Base-by-base conservation (phyloP, 805 yeast genomes). In the Jamesozyma spencerorum region DNA sequence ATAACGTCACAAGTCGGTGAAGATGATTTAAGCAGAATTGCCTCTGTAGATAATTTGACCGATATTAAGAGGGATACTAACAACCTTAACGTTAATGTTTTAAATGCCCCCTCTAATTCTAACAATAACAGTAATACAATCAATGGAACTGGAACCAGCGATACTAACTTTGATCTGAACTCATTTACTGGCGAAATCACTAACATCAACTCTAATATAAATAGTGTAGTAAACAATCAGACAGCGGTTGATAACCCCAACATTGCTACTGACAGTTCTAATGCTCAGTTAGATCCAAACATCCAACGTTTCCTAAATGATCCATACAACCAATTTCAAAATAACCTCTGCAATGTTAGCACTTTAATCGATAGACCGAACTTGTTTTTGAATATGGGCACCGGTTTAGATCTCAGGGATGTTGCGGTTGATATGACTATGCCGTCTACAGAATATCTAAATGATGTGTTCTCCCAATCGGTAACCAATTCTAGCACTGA, bases 291-390 rank as follows among this genome's bases (percentile, higher is more conserved):
- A 11, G 40, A 42, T 38, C 20, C 22, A 18, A 41, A 37, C 18
- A 15, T 41, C 2, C 35, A 37, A 22, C 40, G 33, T 18, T 42
- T 40, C 18, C 18, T 45, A 6, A 20, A 26, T 13, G 48, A 40
- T n/a, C 39, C 37, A 7, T 44, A 37, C 14, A 13, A 24, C 5
- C 37, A 40, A 36, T n/a, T 31, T 5, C 40, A 41, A 34, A 40
- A 44, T 30, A 30, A 39, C 11, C 32, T 42, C 12, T 42, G 37
- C 32, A 54, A 51, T 34, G 58, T 58, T 2, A 58, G 63, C 44
- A 54, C 53, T 11, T 37, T 58, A 14, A 58, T 58, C 34, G 63
- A 58, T 40, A 57, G 49, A 32, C 58, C 62, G 13, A 45, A 43
- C 19, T 44, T 55, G 18, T 53, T 54, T 31, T 41, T 49, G 31